Evolutionary conservation across 179 eudicot species (phyloP).

Genomic region (Drosera spatulata): DNA sequence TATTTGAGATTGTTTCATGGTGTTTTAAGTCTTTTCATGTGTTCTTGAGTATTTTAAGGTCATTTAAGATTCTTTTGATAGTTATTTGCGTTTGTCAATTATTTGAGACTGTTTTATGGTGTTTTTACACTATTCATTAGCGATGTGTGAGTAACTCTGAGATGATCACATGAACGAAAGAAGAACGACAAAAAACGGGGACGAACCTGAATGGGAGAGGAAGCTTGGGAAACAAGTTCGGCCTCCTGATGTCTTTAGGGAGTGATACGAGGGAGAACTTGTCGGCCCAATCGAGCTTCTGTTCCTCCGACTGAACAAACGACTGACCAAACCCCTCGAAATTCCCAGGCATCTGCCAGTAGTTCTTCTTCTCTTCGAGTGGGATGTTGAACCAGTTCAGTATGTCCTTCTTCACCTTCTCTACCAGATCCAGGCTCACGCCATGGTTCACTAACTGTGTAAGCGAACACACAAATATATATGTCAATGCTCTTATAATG

Average conservation of each 20-base stretch:
- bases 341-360: constrained; percentile 37
- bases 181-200: not conserved
- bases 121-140: too few species aligned
- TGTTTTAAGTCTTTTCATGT: too few species aligned
- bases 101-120: too few species aligned
- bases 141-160: too few species aligned
- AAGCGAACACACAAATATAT: too few species aligned
- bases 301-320: constrained; percentile 37
- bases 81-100: too few species aligned
- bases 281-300: constrained; percentile 57
- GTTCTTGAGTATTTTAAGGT: too few species aligned
- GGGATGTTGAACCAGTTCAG: constrained; percentile 30
- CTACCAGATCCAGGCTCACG: constrained; percentile 19
- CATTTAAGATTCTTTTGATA: too few species aligned
- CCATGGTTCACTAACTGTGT: constrained; percentile 46
- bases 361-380: constrained; percentile 37
- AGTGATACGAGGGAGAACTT: constrained; percentile 22
- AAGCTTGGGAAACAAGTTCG: constrained; percentile 33
- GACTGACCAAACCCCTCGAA: constrained; percentile 62
- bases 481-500: too few species aligned
- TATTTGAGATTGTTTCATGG: too few species aligned
- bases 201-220: constrained; percentile 31
- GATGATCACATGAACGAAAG: too few species aligned
- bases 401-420: constrained; percentile 33
- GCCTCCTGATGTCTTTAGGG: constrained; percentile 23